Evolutionary conservation across 495 filamentous ascomycete genomes (phyloP).

Genomic region (Sabuloglossum arenarium): DNA sequence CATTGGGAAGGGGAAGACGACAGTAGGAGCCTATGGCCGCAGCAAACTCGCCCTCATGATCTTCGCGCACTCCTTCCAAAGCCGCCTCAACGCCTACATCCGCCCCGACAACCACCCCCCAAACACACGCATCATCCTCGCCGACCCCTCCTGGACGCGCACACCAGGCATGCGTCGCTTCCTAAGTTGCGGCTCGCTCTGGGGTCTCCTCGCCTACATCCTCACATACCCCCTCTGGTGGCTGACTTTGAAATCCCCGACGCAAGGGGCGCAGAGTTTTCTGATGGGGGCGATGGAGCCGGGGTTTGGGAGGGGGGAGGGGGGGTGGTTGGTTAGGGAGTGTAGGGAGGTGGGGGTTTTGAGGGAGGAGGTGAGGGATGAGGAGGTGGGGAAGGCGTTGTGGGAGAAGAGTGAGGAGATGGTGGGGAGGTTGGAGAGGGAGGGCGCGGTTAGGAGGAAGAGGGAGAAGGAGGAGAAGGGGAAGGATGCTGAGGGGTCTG

Average conservation of each 20-base stretch:
- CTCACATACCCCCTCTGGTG: conserved; percentile 62
- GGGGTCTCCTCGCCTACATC: conserved; percentile 63
- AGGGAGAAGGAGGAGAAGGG: conserved; percentile 36
- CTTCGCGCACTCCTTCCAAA: conserved; percentile 74
- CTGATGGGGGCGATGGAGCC: conserved; percentile 71
- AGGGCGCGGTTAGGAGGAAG: conserved; percentile 50
- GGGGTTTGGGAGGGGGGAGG: conserved; percentile 33
- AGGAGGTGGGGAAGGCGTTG: conserved; percentile 54
- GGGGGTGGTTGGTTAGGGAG: conserved; percentile 68
- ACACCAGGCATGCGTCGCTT: conserved; percentile 77
- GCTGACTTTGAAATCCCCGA: conserved; percentile 65
- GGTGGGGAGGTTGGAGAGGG: conserved; percentile 66
- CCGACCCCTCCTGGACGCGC: conserved; percentile 65
- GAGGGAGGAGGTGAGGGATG: conserved; percentile 55
- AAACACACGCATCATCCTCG: conserved; percentile 60
- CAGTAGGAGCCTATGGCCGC: conserved; percentile 54
- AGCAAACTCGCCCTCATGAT: conserved; percentile 80
- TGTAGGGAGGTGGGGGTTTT: conserved; percentile 53
- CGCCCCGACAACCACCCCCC: conserved; percentile 63
- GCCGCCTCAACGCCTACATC: conserved; percentile 61
- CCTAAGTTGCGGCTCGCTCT: conserved; percentile 64
- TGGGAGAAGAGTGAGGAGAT: conserved; percentile 79
- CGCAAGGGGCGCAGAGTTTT: conserved; percentile 71
- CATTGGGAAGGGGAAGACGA: background rate
- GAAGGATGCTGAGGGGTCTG: conserved; percentile 19